A percentile compares a stretch with the other conserved stretches of the same genome.
Evolutionary conservation across 805 yeast genomes (phyloP).

Genomic region (Nakazawaea wyomingensis): DNA sequence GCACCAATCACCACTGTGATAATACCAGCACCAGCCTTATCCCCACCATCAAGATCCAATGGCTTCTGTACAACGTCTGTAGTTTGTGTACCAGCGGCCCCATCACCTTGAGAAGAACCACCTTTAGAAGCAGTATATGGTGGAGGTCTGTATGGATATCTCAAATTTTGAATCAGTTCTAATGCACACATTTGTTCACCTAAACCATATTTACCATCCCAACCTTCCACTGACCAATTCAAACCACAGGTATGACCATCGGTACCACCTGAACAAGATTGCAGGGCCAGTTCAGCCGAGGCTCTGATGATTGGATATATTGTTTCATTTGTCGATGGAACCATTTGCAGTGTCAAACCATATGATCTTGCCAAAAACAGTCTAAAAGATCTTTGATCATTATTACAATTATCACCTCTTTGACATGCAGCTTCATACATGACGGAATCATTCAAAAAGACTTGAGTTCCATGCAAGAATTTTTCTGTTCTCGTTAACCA

Average conservation of each 20-base stretch:
- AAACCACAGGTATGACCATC: constrained; percentile 86
- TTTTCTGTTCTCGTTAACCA: constrained; percentile 55
- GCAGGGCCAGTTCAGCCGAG: constrained; percentile 69
- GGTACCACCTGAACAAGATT: constrained; percentile 74
- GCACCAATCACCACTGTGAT: constrained; percentile 55
- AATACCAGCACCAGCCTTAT: constrained; percentile 86
- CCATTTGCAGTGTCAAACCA: constrained; percentile 57
- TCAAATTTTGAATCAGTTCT: constrained; percentile 50
- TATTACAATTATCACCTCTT: constrained; percentile 49
- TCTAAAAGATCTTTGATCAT: constrained; percentile 71
- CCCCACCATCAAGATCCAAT: constrained; percentile 51
- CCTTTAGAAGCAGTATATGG: constrained; percentile 65
- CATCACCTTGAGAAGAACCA: constrained; percentile 65
- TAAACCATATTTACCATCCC: constrained; percentile 69
- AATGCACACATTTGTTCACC: constrained; percentile 84
- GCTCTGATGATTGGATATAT: constrained; percentile 38
- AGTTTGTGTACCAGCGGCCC: constrained; percentile 59
- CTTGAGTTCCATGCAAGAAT: constrained; percentile 40
- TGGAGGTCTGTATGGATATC: constrained; percentile 34
- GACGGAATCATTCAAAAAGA: constrained; percentile 37
- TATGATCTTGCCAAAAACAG: constrained; percentile 64
- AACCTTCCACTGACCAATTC: too few species aligned
- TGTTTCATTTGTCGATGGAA: constrained; percentile 44
- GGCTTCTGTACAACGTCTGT: constrained; percentile 42
- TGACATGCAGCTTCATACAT: constrained; percentile 76